These are phyloP conservation scores for Fusarium equiseti DNA, from an alignment of 2,329 filamentous ascomycete genomes.

Conservation along the genomic window DNA sequence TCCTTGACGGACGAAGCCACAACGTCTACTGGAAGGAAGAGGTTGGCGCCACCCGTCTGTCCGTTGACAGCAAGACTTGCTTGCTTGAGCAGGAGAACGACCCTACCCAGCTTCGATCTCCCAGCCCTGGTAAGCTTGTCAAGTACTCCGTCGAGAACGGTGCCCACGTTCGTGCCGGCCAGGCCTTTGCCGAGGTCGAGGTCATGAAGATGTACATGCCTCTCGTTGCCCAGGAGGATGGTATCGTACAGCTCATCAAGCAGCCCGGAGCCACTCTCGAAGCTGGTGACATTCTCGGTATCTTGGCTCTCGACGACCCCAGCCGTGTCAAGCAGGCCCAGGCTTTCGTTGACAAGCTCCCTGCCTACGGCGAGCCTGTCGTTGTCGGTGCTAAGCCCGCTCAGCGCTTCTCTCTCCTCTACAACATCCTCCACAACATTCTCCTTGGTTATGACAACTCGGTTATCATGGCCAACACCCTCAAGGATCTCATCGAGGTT, in stretches of 20 bases:
- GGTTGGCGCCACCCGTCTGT: slow-evolving; percentile 92
- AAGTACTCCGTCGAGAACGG: slow-evolving; percentile 98
- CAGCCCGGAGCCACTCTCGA: slow-evolving; percentile 98
- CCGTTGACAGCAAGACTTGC: slow-evolving; percentile 98
- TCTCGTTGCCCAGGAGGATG: slow-evolving; percentile 92
- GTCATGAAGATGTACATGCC: slow-evolving; percentile 99
- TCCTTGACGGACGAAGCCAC: slow-evolving; percentile 93
- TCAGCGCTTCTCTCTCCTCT: slow-evolving; percentile 84
- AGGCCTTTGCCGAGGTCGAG: slow-evolving; percentile 96
- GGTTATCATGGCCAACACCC: slow-evolving; percentile 88
- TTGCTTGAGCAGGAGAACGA: slow-evolving; percentile 99
- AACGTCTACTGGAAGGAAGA: slow-evolving; percentile 99
- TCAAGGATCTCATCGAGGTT: slow-evolving; percentile 91
- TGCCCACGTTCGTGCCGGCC: slow-evolving; percentile 89
- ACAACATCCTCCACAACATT: slow-evolving; percentile 86
- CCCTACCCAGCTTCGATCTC: slow-evolving; percentile 94
- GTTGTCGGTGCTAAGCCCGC: slow-evolving; percentile 91
- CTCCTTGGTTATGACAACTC: slow-evolving; percentile 96
- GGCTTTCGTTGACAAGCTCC: slow-evolving; percentile 91
- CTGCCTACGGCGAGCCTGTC: slow-evolving; percentile 86
- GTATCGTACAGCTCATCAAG: slow-evolving; percentile 98
- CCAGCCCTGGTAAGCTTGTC: slow-evolving; percentile 96
- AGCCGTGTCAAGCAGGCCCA: slow-evolving; percentile 96
- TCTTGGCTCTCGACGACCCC: slow-evolving; percentile 93
- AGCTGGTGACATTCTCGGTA: slow-evolving; percentile 98